These are phyloP conservation scores for Cynanchum wilfordii DNA, from an alignment of 257 asterid genomes.

Conservation along the genomic window DNA sequence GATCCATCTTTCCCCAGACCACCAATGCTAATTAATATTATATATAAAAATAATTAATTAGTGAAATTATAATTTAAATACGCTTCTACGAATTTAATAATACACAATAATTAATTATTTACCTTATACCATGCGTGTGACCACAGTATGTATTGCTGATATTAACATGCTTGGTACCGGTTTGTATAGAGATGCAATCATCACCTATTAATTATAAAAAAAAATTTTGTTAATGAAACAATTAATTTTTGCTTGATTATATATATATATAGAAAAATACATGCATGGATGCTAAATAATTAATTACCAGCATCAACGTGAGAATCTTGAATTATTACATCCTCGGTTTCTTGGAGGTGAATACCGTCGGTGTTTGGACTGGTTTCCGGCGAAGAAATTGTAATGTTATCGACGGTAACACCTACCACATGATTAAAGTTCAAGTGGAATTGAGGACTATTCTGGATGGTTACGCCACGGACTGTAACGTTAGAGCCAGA, in stretches of 20 bases:
- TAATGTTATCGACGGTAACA: constrained; percentile 46
- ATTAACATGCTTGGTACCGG: constrained; percentile 63
- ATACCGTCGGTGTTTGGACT: constrained; percentile 89
- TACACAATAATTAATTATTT: not conserved
- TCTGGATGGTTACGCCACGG: constrained; percentile 41
- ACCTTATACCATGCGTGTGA: constrained; percentile 94
- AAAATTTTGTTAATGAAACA: no score
- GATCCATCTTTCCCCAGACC: constrained; percentile 65
- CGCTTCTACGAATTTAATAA: no score
- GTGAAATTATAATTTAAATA: no score
- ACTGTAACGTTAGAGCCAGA: constrained; percentile 46
- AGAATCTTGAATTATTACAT: constrained; percentile 59
- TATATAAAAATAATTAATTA: no score
- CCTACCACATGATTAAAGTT: constrained; percentile 63
- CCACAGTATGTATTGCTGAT: constrained; percentile 70
- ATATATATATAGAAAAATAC: no score
- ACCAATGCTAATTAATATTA: constrained; percentile 55
- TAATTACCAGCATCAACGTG: constrained; percentile 50
- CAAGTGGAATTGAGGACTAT: constrained; percentile 75
- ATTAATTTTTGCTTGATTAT: no score
- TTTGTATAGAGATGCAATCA: constrained; percentile 82
- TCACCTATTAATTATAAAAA: constrained; percentile 41
- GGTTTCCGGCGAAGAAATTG: constrained; percentile 63
- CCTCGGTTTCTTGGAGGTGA: constrained; percentile 75
- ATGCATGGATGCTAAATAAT: no score